Conservation (phyloP, 2,329 filamentous ascomycete genomes). For the Botrytis cinerea region DNA sequence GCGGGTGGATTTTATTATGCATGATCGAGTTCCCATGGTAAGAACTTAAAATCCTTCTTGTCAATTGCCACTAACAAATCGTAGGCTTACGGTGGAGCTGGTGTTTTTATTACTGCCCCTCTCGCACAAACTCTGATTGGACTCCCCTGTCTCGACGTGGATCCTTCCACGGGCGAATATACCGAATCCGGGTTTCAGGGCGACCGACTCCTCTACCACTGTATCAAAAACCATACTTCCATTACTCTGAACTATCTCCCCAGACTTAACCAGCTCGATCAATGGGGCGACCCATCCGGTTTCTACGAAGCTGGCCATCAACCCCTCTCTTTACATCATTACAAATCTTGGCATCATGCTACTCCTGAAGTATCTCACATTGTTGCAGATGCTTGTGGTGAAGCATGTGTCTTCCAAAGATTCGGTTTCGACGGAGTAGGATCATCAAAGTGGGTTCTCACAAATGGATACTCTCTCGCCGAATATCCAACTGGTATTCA, state of each 20-base stretch:
- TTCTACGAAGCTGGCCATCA: slow-evolving; percentile 40
- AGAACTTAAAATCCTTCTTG: background rate
- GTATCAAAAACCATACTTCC: slow-evolving; percentile 36
- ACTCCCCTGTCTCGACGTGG: slow-evolving; percentile 36
- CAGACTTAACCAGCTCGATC: slow-evolving; percentile 38
- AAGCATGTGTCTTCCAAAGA: slow-evolving; percentile 40
- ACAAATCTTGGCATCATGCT: slow-evolving; percentile 40
- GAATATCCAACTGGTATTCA: slow-evolving; percentile 40
- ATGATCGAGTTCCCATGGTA: slow-evolving; percentile 24
- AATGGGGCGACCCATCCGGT: slow-evolving; percentile 40
- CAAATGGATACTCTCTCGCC: slow-evolving; percentile 38
- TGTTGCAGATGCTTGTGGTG: slow-evolving; percentile 40
- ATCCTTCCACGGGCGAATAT: slow-evolving; percentile 31
- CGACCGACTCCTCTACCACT: slow-evolving; percentile 41
- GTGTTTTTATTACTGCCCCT: slow-evolving; percentile 39
- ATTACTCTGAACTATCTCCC: slow-evolving; percentile 37
- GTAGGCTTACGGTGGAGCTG: slow-evolving; percentile 40
- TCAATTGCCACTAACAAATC: slow-evolving; percentile 31
- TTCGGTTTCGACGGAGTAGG: slow-evolving; percentile 38
- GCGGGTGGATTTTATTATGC: slow-evolving; percentile 38
- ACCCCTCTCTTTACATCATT: slow-evolving; percentile 40
- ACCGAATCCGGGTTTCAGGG: slow-evolving; percentile 37
- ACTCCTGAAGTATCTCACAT: slow-evolving; percentile 34
- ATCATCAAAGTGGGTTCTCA: slow-evolving; percentile 33
- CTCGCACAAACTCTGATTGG: slow-evolving; percentile 31